phyloP scores from a whole-genome alignment of 495 filamentous ascomycete species.

The Hypoxylon fragiforme region DNA sequence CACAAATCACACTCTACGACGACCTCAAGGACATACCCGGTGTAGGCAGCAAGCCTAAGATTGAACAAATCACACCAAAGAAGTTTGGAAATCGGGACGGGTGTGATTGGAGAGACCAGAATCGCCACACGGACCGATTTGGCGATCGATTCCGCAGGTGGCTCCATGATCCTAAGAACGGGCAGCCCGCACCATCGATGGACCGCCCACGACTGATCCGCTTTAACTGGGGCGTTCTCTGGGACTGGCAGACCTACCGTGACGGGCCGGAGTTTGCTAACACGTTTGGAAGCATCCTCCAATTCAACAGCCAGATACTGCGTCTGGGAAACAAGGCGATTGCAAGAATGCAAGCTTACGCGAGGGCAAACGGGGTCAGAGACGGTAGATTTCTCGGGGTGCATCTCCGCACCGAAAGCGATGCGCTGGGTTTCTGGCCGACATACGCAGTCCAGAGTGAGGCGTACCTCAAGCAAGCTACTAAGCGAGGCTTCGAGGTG shows the following conservation, averaged over 20 bases:
- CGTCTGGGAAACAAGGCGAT: slow-evolving; percentile 38
- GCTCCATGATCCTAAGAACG: slow-evolving; percentile 37
- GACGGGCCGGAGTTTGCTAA: slow-evolving; percentile 51
- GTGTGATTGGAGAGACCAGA: slow-evolving; percentile 51
- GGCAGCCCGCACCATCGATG: slow-evolving; percentile 29
- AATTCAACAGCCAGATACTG: slow-evolving; percentile 43
- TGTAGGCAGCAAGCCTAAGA: slow-evolving; percentile 37
- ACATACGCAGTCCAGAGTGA: slow-evolving; percentile 44
- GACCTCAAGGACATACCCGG: slow-evolving; percentile 37
- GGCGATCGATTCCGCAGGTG: slow-evolving; percentile 42
- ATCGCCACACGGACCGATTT: slow-evolving; percentile 51
- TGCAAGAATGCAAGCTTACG: slow-evolving; percentile 40
- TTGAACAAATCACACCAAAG: slow-evolving; percentile 49
- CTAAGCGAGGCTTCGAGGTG: slow-evolving; percentile 36
- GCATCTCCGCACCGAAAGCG: slow-evolving; percentile 49
- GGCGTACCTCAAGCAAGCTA: slow-evolving; percentile 42
- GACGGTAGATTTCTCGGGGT: slow-evolving; percentile 41
- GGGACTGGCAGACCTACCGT: slow-evolving; percentile 49
- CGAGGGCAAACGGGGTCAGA: slow-evolving; percentile 26
- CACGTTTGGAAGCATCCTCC: slow-evolving; percentile 46
- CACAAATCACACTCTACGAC: slow-evolving; percentile 50
- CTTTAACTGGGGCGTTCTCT: slow-evolving; percentile 54
- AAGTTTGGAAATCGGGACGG: slow-evolving; percentile 47
- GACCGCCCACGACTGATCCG: slow-evolving; percentile 43
- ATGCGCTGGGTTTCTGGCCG: slow-evolving; percentile 49